Base-by-base conservation (phyloP, 75 land plant genomes). In the Selaginella tamariscina region DNA sequence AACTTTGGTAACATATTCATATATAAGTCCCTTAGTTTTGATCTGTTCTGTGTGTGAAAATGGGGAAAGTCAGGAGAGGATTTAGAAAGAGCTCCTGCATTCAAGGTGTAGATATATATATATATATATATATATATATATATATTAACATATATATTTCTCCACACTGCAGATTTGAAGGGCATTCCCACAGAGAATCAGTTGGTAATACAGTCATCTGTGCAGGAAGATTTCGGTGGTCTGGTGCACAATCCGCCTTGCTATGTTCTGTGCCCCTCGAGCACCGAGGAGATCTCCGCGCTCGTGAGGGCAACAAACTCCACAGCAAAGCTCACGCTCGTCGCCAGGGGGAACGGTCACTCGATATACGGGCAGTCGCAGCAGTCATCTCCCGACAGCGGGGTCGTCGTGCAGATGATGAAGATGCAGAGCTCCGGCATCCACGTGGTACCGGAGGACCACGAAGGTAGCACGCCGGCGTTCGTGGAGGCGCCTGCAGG, bases 301-400 rank as follows among this genome's bases (percentile, higher is more conserved):
- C 33, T 84, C 8, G 56, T 84, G 1, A 72, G 18, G 22, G 56
- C 69, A 64, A 64, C 77, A n/a, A 65, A 67, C 13, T 54, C 71
- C 23, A 69, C 33, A 57, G 65, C 56, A 32, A 70, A 65, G 27
- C 32, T 70, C 54, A 24, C 30, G 31, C 67, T 88, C 1, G 86
- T 86, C 0, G 88, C 92, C 0, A 73, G 84, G 65, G 92, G 92
- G 68, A 78, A 79, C 54, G 92, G 76, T 20, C 92, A 88, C 76
- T 88, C 92, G 21, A 64, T 88, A 1, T 70, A 78, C 55, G 92
- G 92, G 56, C 92, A 88, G 44, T 80, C 92, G 1, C 88, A 85
- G 69, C n/a, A n/a, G n/a, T n/a, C n/a, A n/a, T n/a, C n/a, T n/a
- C 84, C 86, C 2, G 63, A 70, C 15, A 71, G 64, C 1, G 96